phyloP scores from a whole-genome alignment of 768 basidiomycete species.

The Kwoniella pini region DNA sequence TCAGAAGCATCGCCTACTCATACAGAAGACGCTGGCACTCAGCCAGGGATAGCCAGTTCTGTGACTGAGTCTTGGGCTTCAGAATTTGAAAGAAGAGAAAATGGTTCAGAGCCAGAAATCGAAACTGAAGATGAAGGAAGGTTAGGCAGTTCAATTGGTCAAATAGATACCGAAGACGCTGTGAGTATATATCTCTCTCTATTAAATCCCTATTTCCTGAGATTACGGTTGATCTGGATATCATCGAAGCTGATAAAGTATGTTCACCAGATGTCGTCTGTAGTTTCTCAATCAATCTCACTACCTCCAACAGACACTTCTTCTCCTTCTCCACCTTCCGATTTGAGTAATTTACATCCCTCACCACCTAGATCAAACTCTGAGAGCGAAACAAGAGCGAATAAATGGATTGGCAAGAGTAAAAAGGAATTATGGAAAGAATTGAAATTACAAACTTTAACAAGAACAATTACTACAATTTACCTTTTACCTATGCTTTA shows the following conservation, averaged over 20 bases:
- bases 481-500: constrained; percentile 84
- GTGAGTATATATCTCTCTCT: too few species aligned
- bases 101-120: neutral
- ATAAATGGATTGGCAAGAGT: constrained; percentile 18
- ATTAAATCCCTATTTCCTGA: too few species aligned
- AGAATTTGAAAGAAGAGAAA: constrained; percentile 30
- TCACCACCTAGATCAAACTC: constrained; percentile 17
- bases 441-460: constrained; percentile 84
- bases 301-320: constrained; percentile 46
- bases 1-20: too few species aligned
- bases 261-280: constrained; percentile 41
- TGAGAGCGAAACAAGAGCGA: neutral
- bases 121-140: constrained; percentile 20
- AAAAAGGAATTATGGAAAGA: constrained; percentile 74
- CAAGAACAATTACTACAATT: constrained; percentile 78
- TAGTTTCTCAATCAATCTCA: constrained; percentile 43
- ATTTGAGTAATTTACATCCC: constrained; percentile 27
- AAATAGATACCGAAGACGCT: constrained; percentile 36
- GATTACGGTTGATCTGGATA: too few species aligned
- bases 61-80: constrained; percentile 33
- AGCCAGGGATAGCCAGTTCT: neutral
- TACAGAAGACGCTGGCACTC: neutral
- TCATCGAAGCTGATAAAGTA: too few species aligned
- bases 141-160: constrained; percentile 12
- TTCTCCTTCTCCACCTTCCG: constrained; percentile 40